phyloP scores from a whole-genome alignment of 768 basidiomycete species.

The Mycena kentingensis region DNA sequence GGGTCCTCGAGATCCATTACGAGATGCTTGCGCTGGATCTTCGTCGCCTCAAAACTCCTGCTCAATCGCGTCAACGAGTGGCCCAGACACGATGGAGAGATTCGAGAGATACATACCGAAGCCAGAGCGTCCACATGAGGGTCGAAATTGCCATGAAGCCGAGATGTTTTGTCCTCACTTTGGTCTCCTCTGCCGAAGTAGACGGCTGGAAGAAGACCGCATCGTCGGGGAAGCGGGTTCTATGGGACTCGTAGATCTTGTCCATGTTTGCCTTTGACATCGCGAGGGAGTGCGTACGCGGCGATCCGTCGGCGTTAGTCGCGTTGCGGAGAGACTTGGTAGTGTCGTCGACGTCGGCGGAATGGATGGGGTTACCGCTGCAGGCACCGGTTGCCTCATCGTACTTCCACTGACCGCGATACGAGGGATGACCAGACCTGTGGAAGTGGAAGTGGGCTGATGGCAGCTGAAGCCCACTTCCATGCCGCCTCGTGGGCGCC shows the following conservation, averaged over 20 bases:
- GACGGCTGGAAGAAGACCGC: neutral
- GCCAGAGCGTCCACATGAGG: slow-evolving; percentile 15
- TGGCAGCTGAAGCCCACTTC: too few species aligned
- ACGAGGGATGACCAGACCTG: slow-evolving; percentile 19
- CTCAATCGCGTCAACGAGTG: neutral
- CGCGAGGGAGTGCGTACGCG: slow-evolving; percentile 26
- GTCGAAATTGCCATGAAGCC: slow-evolving; percentile 22
- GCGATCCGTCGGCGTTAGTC: slow-evolving; percentile 4
- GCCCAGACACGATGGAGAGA: neutral
- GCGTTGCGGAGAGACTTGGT: slow-evolving; percentile 26
- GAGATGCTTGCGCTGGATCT: slow-evolving; percentile 12
- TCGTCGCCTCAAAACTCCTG: slow-evolving; percentile 21
- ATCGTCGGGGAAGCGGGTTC: slow-evolving; percentile 13
- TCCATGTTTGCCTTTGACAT: slow-evolving; percentile 26
- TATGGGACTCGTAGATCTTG: slow-evolving; percentile 11
- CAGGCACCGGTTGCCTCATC: slow-evolving; percentile 14
- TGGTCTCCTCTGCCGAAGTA: neutral
- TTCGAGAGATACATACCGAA: slow-evolving; percentile 14
- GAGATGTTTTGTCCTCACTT: slow-evolving; percentile 13
- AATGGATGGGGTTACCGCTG: slow-evolving; percentile 29
- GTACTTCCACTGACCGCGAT: slow-evolving; percentile 24
- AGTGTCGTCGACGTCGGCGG: slow-evolving; percentile 24
- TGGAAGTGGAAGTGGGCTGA: too few species aligned
- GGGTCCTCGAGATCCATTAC: slow-evolving; percentile 3
- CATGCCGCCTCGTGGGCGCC: neutral